Percentiles rank a stretch among this genome's conserved stretches.
Evolutionary conservation across 2,329 filamentous ascomycete genomes (phyloP).

Genomic region (Claviceps lovelessii): DNA sequence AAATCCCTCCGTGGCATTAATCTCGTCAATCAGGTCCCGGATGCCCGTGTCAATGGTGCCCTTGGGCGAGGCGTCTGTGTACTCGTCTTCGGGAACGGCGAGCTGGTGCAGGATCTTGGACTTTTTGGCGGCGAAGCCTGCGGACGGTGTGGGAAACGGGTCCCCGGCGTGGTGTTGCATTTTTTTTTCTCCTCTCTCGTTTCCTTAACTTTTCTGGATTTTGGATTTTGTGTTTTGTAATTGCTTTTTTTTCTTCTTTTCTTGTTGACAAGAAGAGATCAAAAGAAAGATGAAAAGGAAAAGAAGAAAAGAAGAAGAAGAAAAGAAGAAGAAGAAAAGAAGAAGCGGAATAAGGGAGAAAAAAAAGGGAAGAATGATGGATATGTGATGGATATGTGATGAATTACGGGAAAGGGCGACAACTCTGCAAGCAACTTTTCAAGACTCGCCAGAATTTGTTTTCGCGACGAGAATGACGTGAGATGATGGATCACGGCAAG

Average conservation of each 20-base stretch:
- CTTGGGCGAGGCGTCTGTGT: slow-evolving; percentile 78
- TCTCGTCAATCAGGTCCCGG: slow-evolving; percentile 57
- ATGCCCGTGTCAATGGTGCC: slow-evolving; percentile 73
- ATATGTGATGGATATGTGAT: too few relatives aligned
- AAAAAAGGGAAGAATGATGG: too few relatives aligned
- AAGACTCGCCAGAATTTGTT: not conserved
- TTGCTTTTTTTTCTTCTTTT: not conserved
- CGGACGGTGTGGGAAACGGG: slow-evolving; percentile 16
- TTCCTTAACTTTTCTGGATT: too few relatives aligned
- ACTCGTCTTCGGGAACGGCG: slow-evolving; percentile 51
- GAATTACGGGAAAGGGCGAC: not conserved
- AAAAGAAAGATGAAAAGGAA: not conserved
- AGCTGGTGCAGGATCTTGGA: slow-evolving; percentile 57
- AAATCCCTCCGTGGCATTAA: slow-evolving; percentile 61
- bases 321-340: too few relatives aligned
- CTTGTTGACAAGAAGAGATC: not conserved
- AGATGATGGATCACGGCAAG: not conserved
- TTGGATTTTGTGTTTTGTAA: too few relatives aligned
- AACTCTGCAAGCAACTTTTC: not conserved
- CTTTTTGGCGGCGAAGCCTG: slow-evolving; percentile 48
- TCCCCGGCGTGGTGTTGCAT: slow-evolving; percentile 12
- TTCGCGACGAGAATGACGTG: not conserved
- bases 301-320: not conserved
- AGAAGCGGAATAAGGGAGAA: not conserved
- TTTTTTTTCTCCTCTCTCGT: not conserved